Conservation (phyloP, 2,329 filamentous ascomycete genomes). For the Paracoccidioides brasiliensis region DNA sequence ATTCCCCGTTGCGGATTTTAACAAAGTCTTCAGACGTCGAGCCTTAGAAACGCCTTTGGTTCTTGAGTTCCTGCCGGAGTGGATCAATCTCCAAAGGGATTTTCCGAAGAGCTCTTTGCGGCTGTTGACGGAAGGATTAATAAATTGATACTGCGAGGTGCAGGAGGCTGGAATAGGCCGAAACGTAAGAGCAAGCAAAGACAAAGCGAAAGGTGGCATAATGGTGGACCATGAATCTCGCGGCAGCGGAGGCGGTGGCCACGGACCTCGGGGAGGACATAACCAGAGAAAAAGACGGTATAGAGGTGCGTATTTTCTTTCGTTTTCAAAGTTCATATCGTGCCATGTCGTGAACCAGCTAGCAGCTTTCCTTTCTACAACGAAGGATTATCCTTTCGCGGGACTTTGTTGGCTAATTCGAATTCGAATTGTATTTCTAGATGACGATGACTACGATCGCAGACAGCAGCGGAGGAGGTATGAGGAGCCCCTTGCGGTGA, state of each 20-base stretch:
- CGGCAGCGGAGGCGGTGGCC: conserved; percentile 39
- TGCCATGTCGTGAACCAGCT: no score
- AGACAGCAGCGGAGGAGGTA: conserved; percentile 60
- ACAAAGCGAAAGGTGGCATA: conserved; percentile 1
- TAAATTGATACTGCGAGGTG: no score
- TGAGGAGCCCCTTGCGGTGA: conserved; percentile 57
- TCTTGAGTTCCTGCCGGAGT: no score
- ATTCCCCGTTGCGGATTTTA: no score
- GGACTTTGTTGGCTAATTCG: not conserved
- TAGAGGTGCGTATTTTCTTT: conserved; percentile 49
- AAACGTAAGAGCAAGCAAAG: no score
- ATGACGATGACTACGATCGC: conserved; percentile 63
- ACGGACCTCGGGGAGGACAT: conserved; percentile 31
- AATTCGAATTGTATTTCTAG: conserved; percentile 24
- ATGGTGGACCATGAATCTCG: conserved; percentile 47
- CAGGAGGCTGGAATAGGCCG: no score
- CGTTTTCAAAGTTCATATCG: not conserved
- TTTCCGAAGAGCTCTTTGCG: no score
- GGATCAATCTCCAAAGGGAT: no score
- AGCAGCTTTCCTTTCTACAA: no score
- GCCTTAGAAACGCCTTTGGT: no score
- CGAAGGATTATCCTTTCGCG: not conserved
- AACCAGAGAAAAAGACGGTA: conserved; percentile 60
- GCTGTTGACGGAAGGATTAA: no score
- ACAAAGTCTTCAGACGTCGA: no score